These are phyloP conservation scores for Yamadazyma kitorensis DNA, from an alignment of 805 yeast genomes.

Conservation along the genomic window DNA sequence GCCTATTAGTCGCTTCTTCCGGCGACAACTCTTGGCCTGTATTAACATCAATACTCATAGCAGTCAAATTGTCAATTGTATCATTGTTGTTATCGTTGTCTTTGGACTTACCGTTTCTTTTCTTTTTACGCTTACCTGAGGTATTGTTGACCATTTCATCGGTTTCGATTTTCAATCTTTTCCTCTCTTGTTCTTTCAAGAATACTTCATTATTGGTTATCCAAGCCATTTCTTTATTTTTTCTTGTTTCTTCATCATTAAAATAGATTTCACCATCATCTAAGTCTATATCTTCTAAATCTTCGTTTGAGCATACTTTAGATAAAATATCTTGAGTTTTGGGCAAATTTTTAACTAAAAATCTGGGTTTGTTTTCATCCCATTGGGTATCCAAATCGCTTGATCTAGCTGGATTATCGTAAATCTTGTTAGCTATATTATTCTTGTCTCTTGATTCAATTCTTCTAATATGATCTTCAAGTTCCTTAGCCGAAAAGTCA, in stretches of 20 bases:
- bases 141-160: constrained; percentile 82
- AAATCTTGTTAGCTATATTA: constrained; percentile 4
- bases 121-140: constrained; percentile 42
- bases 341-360: constrained; percentile 53
- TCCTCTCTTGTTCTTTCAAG: constrained; percentile 79
- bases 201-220: constrained; percentile 85
- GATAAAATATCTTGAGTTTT: constrained; percentile 53
- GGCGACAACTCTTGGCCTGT: constrained; percentile 53
- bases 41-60: constrained; percentile 21
- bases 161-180: constrained; percentile 78
- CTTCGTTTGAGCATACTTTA: constrained; percentile 57
- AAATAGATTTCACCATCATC: constrained; percentile 79
- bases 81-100: constrained; percentile 2
- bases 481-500: constrained; percentile 25
- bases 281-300: constrained; percentile 54
- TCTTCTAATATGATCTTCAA: constrained; percentile 15
- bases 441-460: constrained; percentile 6
- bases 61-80: constrained; percentile 7
- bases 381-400: constrained; percentile 15
- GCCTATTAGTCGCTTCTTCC: constrained; percentile 69
- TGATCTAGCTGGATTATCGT: constrained; percentile 4
- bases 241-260: constrained; percentile 60
- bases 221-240: constrained; percentile 78
- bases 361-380: constrained; percentile 36
- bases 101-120: constrained; percentile 19